Percentiles rank a stretch among this genome's conserved stretches.
phyloP scores from a whole-genome alignment of 129 eudicot species.

The Silybum marianum region DNA sequence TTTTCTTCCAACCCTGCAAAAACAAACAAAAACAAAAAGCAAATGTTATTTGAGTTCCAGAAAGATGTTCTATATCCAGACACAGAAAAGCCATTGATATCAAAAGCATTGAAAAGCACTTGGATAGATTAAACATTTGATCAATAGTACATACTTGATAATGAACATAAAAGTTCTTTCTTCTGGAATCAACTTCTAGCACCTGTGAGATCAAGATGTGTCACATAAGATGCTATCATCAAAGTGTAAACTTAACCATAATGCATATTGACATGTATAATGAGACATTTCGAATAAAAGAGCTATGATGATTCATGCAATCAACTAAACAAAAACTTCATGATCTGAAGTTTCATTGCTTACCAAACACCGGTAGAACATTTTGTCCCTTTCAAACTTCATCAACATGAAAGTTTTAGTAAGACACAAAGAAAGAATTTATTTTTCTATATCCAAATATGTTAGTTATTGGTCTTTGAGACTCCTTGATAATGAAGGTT shows the following conservation, averaged over 20 bases:
- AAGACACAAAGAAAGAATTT: neutral
- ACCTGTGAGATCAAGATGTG: conserved; percentile 47
- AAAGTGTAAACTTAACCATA: conserved; percentile 4
- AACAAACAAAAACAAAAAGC: conserved; percentile 8
- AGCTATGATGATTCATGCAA: conserved; percentile 10
- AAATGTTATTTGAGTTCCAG: neutral
- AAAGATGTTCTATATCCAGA: neutral
- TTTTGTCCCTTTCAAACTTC: neutral
- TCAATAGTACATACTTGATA: conserved; percentile 60
- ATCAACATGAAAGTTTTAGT: neutral
- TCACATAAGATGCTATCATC: conserved; percentile 14
- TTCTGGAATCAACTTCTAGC: conserved; percentile 46
- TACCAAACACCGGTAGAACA: neutral
- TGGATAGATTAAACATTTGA: neutral
- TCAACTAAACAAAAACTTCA: conserved; percentile 6
- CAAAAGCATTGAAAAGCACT: neutral
- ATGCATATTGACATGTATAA: neutral
- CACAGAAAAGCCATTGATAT: neutral
- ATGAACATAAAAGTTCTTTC: conserved; percentile 50
- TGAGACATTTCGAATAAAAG: conserved; percentile 7
- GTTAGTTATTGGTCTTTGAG: no score
- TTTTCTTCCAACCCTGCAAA: conserved; percentile 88
- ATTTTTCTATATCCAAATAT: neutral
- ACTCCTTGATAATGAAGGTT: no score
- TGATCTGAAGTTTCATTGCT: neutral